These are phyloP conservation scores for Ceratocystis papillata DNA, from an alignment of 2,329 filamentous ascomycete genomes.

Conservation along the genomic window DNA sequence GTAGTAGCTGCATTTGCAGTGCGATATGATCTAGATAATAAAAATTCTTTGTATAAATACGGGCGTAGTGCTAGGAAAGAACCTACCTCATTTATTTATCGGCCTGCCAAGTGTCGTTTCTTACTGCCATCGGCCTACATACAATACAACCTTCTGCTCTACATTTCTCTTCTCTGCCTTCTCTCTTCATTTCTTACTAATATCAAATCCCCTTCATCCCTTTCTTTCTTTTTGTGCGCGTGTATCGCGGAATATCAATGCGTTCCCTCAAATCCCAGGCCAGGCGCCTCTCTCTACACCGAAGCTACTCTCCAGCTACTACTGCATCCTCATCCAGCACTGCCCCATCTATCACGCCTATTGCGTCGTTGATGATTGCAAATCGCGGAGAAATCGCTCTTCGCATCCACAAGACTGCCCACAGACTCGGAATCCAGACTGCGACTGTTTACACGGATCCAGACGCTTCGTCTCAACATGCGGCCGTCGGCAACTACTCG, in stretches of 20 bases:
- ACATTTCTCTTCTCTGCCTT: too few species aligned
- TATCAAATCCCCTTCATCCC: neutral
- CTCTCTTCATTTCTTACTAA: too few species aligned
- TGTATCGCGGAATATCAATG: neutral
- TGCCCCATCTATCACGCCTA: slow-evolving; percentile 34
- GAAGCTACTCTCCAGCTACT: neutral
- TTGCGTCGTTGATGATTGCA: slow-evolving; percentile 80
- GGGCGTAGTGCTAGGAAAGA: too few species aligned
- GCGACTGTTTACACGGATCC: slow-evolving; percentile 93
- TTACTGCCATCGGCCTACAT: too few species aligned
- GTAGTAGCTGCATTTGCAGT: too few species aligned
- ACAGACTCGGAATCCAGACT: slow-evolving; percentile 78
- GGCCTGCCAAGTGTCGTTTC: too few species aligned
- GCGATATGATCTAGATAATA: too few species aligned
- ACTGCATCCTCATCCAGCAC: neutral
- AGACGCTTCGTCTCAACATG: slow-evolving; percentile 79
- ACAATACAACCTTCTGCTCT: too few species aligned
- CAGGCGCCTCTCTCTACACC: neutral
- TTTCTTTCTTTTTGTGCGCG: neutral
- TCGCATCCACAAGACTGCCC: slow-evolving; percentile 79
- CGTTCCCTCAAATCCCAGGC: neutral
- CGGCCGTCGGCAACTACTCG: slow-evolving; percentile 69
- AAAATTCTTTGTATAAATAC: too few species aligned
- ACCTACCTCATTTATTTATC: too few species aligned
- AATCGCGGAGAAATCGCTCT: slow-evolving; percentile 96